These are phyloP conservation scores for Gnomoniopsis smithogilvyi DNA, from an alignment of 2,329 filamentous ascomycete species.

Conservation along the genomic window DNA sequence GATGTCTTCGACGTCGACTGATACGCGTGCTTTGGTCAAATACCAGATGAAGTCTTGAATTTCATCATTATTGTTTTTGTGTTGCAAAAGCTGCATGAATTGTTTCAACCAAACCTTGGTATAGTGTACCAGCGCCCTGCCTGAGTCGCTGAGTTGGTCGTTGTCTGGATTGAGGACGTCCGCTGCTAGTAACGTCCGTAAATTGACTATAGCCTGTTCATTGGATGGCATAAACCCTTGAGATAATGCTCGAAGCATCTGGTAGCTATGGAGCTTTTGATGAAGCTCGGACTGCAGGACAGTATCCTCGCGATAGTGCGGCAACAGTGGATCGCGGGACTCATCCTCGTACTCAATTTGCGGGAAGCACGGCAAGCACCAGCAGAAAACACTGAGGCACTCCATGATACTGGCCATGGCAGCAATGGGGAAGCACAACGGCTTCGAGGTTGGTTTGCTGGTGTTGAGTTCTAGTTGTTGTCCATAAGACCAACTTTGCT, in stretches of 20 bases:
- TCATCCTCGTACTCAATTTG: conserved; percentile 48
- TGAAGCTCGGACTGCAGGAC: conserved; percentile 72
- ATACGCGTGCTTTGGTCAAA: conserved; percentile 68
- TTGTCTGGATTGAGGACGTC: conserved; percentile 75
- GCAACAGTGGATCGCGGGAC: conserved; percentile 76
- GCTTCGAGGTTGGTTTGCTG: not conserved
- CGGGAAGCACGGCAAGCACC: conserved; percentile 61
- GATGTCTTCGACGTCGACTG: conserved; percentile 64
- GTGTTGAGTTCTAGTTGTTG: not conserved
- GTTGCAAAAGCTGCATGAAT: conserved; percentile 74
- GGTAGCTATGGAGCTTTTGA: conserved; percentile 88
- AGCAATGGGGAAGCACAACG: not conserved
- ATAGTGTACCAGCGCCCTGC: conserved; percentile 69
- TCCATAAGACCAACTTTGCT: not conserved
- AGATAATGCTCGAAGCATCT: conserved; percentile 79
- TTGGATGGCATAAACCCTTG: conserved; percentile 92
- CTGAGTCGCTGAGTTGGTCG: conserved; percentile 72
- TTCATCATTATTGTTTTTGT: conserved; percentile 83
- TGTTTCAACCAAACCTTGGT: conserved; percentile 71
- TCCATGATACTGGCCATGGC: conserved; percentile 15
- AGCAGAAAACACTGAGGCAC: conserved; percentile 31
- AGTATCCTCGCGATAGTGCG: conserved; percentile 81
- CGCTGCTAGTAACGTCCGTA: conserved; percentile 74
- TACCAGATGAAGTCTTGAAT: conserved; percentile 93
- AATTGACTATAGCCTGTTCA: conserved; percentile 74